phyloP scores from a whole-genome alignment of 2,329 filamentous ascomycete species.

The Alternaria alternata region DNA sequence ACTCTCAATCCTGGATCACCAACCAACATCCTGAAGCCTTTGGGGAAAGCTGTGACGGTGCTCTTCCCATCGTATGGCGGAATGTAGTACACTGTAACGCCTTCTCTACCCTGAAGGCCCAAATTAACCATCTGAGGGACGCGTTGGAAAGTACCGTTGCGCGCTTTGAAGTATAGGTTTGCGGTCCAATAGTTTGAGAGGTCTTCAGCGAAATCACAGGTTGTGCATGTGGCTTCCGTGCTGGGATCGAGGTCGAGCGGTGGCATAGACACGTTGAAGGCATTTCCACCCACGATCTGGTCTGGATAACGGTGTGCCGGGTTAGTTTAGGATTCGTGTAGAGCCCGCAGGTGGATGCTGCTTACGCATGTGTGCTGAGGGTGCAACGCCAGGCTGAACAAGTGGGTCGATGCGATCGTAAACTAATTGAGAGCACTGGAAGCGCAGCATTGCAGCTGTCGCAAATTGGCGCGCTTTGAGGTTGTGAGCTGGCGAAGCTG shows the following conservation, averaged over 20 bases:
- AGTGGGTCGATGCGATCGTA: constrained; percentile 34
- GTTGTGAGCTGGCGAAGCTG: constrained; percentile 21
- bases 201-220: constrained; percentile 34
- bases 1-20: constrained; percentile 31
- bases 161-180: constrained; percentile 37
- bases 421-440: constrained; percentile 32
- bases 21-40: constrained; percentile 40
- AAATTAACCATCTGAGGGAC: constrained; percentile 42
- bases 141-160: constrained; percentile 40
- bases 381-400: constrained; percentile 29
- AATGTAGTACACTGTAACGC: constrained; percentile 43
- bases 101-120: constrained; percentile 32
- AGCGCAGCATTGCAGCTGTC: constrained; percentile 37
- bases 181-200: constrained; percentile 39
- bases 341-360: neutral
- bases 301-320: neutral
- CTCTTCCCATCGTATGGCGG: constrained; percentile 42
- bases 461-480: constrained; percentile 36
- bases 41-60: constrained; percentile 47
- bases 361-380: constrained; percentile 29
- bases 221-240: constrained; percentile 30
- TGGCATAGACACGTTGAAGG: constrained; percentile 39
- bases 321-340: neutral
- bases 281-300: constrained; percentile 41
- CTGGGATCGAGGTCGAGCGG: constrained; percentile 28